Conservation (phyloP, 2,329 filamentous ascomycete species). For the Laburnicola sp. region DNA sequence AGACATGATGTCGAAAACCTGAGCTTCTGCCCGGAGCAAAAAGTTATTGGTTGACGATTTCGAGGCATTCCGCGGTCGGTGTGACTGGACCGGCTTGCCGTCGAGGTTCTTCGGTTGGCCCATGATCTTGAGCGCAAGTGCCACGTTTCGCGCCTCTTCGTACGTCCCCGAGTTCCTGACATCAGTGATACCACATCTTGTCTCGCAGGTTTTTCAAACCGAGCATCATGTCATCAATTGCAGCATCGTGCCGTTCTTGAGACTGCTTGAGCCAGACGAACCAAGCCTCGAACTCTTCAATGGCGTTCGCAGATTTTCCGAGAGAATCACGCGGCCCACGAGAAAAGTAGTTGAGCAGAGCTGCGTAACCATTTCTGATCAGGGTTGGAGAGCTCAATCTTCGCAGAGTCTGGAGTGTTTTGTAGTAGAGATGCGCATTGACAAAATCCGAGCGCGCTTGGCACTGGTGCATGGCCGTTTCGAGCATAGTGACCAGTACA, state of each 20-base stretch:
- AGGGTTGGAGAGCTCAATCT: constrained; percentile 63
- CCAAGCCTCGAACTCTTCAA: constrained; percentile 79
- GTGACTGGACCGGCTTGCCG: constrained; percentile 45
- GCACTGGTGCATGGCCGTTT: constrained; percentile 74
- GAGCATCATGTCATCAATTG: constrained; percentile 74
- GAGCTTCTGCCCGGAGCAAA: constrained; percentile 77
- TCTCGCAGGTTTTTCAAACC: constrained; percentile 76
- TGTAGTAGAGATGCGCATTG: constrained; percentile 82
- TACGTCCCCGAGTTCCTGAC: constrained; percentile 88
- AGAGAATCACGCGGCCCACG: constrained; percentile 71
- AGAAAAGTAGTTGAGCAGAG: constrained; percentile 73
- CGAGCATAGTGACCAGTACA: constrained; percentile 71
- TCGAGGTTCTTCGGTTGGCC: constrained; percentile 57
- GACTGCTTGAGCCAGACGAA: constrained; percentile 82
- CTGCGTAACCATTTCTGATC: constrained; percentile 69
- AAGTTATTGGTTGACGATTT: constrained; percentile 59
- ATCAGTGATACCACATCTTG: constrained; percentile 99
- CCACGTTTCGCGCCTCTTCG: constrained; percentile 82
- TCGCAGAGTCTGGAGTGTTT: constrained; percentile 74
- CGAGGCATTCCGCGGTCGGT: constrained; percentile 49
- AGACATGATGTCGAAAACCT: constrained; percentile 84
- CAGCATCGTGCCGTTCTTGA: constrained; percentile 73
- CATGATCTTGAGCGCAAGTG: constrained; percentile 89
- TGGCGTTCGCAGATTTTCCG: constrained; percentile 68
- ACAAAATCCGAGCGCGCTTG: constrained; percentile 81